Conservation (phyloP, 306 rosid species). For the Vicia sativa region DNA sequence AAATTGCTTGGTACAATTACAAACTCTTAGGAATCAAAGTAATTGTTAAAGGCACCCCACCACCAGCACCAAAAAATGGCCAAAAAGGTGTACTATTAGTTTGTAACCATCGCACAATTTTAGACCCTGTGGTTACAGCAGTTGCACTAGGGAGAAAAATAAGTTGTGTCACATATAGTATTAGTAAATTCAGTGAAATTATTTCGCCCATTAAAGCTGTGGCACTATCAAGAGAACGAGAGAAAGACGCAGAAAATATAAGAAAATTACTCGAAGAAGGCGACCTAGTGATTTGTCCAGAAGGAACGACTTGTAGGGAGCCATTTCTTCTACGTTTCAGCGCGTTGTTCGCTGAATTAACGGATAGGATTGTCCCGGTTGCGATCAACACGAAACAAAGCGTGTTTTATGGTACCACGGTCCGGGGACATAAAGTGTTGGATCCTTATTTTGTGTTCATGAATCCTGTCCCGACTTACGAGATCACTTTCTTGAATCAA, state of each 20-base stretch:
- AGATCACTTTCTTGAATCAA: conserved; percentile 81
- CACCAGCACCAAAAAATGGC: conserved; percentile 76
- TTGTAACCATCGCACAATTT: conserved; percentile 86
- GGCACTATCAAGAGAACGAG: conserved; percentile 80
- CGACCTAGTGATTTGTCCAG: conserved; percentile 86
- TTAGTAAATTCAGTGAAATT: conserved; percentile 80
- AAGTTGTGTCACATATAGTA: conserved; percentile 91
- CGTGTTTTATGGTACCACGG: conserved; percentile 82
- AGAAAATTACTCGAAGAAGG: conserved; percentile 79
- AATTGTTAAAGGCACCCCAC: conserved; percentile 76
- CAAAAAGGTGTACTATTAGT: conserved; percentile 77
- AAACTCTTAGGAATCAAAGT: conserved; percentile 76
- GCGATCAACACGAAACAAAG: conserved; percentile 86
- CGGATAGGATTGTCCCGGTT: conserved; percentile 85
- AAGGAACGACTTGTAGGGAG: conserved; percentile 93
- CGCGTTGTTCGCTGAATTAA: conserved; percentile 86
- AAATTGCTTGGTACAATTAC: conserved; percentile 68
- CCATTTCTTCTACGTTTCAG: conserved; percentile 82
- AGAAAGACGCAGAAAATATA: conserved; percentile 77
- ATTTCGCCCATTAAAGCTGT: conserved; percentile 88
- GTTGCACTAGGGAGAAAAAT: conserved; percentile 82
- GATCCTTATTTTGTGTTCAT: conserved; percentile 95
- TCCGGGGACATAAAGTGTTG: conserved; percentile 64
- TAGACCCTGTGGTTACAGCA: conserved; percentile 79
- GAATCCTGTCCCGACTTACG: conserved; percentile 86